Base-by-base conservation (phyloP, 352 stramenopile species). In the Phytophthora sp. region DNA sequence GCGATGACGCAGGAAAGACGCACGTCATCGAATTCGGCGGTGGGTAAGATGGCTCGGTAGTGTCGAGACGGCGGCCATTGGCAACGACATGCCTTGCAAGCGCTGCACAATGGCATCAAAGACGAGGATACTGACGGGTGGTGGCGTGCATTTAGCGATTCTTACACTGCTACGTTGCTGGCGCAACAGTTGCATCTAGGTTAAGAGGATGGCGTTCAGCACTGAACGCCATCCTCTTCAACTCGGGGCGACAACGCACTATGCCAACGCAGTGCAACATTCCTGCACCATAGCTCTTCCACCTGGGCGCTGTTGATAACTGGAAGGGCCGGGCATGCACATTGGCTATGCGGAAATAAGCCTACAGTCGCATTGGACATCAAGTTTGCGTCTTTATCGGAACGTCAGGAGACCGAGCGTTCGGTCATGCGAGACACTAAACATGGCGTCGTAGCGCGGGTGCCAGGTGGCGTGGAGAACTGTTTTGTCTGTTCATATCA, bases 381-480 rank as follows among this genome's bases (percentile, higher is more conserved):
- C n/a, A n/a, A n/a, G n/a, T n/a, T n/a, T n/a, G n/a, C n/a, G n/a
- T n/a, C n/a, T n/a, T 60, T 74, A 91, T 39, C 79, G 78, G 57
- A 94, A 95, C 27, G 84, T 93, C 17, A 93, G 56, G 43, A 94
- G 50, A 3, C 87, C 87, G 20, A 96, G 71, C 10, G 75, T 89
- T 45, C 87, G 82, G 45, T 96, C 87, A 66, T 89, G 76, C 4
- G 87, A 96, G 66, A 96, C 80, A 9, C 74, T 96, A 59, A 96
- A 89, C 66, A 96, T 87, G 45, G 84, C 87, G 56, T 96, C 84
- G 72, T 96, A 86, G 7, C 72, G 77, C 26, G 87, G 81, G 51
- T 93, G 84, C 87, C 87, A 96, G n/a, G 82, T 92, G 51, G 83
- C 85, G 44, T 96, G 87, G 2, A 96, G 65, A 45, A 96, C 87